Conservation (phyloP, 371 early-diverging fungal species). For the Mortierella sp. region DNA sequence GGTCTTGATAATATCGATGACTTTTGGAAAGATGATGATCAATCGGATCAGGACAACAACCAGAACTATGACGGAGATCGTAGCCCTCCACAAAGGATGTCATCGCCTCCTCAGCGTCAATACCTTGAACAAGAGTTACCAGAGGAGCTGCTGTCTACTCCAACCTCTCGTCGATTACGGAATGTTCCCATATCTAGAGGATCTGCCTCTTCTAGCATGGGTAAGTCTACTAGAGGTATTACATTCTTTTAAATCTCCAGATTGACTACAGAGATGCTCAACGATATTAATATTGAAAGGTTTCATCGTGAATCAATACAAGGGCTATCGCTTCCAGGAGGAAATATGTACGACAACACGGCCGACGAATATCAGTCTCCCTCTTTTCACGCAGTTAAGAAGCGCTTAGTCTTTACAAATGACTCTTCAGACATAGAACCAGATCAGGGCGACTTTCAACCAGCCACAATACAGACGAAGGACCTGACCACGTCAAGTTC, state of each 20-base stretch:
- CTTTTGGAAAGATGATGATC: slow-evolving; percentile 41
- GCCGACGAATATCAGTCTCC: slow-evolving; percentile 45
- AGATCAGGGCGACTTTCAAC: slow-evolving; percentile 6
- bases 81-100: not conserved
- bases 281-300: not conserved
- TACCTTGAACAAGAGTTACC: slow-evolving; percentile 44
- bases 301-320: not conserved
- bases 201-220: slow-evolving; percentile 5
- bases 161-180: slow-evolving; percentile 37
- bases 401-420: slow-evolving; percentile 38
- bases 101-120: not conserved
- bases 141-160: slow-evolving; percentile 37
- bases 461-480: not conserved
- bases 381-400: slow-evolving; percentile 37
- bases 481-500: slow-evolving; percentile 1
- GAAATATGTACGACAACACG: not conserved
- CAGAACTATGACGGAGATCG: not conserved
- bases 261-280: not conserved
- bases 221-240: slow-evolving; percentile 11
- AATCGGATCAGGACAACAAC: not conserved
- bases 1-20: slow-evolving; percentile 56
- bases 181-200: slow-evolving; percentile 25
- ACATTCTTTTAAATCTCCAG: not conserved
- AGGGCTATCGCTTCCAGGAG: slow-evolving; percentile 21
- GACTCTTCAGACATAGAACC: slow-evolving; percentile 21